Conservation (phyloP, 1,284 basidiomycete genomes). For the Marasmius sp. region DNA sequence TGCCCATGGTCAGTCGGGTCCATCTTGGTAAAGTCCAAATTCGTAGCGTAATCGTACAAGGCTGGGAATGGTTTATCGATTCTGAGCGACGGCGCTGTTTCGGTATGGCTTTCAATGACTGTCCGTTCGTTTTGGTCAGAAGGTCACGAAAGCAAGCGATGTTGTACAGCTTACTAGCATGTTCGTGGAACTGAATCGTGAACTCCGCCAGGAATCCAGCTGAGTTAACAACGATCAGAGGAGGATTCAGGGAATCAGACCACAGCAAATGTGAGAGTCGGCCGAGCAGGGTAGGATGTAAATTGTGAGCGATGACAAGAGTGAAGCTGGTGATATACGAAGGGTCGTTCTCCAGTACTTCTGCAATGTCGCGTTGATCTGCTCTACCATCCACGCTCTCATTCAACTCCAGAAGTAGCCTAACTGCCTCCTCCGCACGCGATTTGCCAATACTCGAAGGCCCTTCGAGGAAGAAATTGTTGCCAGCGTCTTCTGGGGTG, state of each 20-base stretch:
- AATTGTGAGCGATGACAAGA: slow-evolving; percentile 84
- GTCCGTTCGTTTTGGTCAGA: slow-evolving; percentile 10
- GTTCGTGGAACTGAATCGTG: slow-evolving; percentile 83
- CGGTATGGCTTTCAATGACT: slow-evolving; percentile 95
- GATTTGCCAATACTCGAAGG: slow-evolving; percentile 74
- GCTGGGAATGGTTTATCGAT: slow-evolving; percentile 89
- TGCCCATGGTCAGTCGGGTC: slow-evolving; percentile 87
- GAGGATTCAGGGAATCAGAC: slow-evolving; percentile 55
- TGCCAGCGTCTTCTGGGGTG: slow-evolving; percentile 79
- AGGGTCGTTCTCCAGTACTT: slow-evolving; percentile 56
- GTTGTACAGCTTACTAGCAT: slow-evolving; percentile 60
- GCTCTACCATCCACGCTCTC: slow-evolving; percentile 79
- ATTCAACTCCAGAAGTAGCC: slow-evolving; percentile 85
- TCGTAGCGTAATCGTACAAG: slow-evolving; percentile 70
- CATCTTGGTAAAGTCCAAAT: slow-evolving; percentile 72
- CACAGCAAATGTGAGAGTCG: slow-evolving; percentile 69
- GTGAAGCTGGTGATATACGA: slow-evolving; percentile 62
- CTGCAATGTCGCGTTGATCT: slow-evolving; percentile 54
- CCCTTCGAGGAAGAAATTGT: slow-evolving; percentile 94
- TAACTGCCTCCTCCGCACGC: slow-evolving; percentile 80
- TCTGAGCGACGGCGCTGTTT: slow-evolving; percentile 80
- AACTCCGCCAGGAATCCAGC: slow-evolving; percentile 90
- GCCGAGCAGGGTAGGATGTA: slow-evolving; percentile 55
- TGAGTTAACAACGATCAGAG: slow-evolving; percentile 76
- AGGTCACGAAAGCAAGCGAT: background rate